Conservation (phyloP, 495 filamentous ascomycete genomes). For the Tuber indicum region DNA sequence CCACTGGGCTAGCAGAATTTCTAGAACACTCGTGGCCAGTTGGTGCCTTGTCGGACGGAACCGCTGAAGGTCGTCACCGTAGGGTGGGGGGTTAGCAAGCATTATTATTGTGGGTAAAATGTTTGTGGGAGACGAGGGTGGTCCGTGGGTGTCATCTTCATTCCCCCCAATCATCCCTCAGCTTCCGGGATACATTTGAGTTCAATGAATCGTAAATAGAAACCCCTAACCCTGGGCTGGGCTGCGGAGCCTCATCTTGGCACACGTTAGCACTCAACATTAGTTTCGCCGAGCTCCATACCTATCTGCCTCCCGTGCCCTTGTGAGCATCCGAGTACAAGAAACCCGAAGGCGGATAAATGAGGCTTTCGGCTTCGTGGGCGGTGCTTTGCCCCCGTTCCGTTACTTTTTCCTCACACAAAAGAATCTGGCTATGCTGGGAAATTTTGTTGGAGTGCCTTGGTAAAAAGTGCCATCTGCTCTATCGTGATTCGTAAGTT, state of each 20-base stretch:
- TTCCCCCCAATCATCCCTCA: background rate
- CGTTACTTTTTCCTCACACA: background rate
- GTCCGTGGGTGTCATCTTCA: background rate
- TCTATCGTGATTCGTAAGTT: background rate
- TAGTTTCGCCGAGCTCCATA: background rate
- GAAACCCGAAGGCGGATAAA: background rate
- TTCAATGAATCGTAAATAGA: background rate
- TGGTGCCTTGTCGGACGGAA: background rate
- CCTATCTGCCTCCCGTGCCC: background rate
- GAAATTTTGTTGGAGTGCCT: background rate
- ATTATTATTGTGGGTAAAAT: background rate
- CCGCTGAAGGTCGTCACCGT: background rate
- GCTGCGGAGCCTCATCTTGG: background rate
- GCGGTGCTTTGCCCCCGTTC: background rate
- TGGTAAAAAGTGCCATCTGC: background rate
- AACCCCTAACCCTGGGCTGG: background rate
- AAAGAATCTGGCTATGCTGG: background rate
- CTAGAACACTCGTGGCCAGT: background rate
- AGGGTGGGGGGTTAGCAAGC: background rate
- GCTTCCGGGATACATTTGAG: background rate
- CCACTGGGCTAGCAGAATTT: background rate
- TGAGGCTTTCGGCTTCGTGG: background rate
- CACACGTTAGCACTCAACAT: background rate
- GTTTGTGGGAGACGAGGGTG: conserved; percentile 1
- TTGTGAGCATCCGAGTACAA: background rate